These are phyloP conservation scores for Penicillium sumatraense DNA, from an alignment of 2,329 filamentous ascomycete species.

Conservation along the genomic window DNA sequence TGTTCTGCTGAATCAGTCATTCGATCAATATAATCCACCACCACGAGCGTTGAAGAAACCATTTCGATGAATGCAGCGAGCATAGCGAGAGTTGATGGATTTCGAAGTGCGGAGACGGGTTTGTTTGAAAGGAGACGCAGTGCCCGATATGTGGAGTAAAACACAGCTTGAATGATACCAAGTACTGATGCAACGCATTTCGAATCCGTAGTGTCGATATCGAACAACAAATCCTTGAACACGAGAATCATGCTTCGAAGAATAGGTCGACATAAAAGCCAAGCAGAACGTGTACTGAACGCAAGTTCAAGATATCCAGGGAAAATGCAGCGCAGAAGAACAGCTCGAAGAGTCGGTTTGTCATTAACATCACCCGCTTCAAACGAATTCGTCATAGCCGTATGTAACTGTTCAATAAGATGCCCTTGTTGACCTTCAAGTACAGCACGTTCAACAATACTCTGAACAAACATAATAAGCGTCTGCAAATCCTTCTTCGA, in stretches of 20 bases:
- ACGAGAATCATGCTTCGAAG: conserved; percentile 52
- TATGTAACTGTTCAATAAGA: conserved; percentile 58
- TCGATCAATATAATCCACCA: conserved; percentile 54
- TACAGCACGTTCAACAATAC: conserved; percentile 62
- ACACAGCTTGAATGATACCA: conserved; percentile 43
- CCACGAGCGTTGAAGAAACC: conserved; percentile 45
- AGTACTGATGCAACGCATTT: conserved; percentile 43
- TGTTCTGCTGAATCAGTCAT: conserved; percentile 29
- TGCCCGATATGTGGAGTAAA: conserved; percentile 43
- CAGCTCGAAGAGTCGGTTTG: conserved; percentile 54
- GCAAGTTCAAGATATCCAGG: conserved; percentile 60
- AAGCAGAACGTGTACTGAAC: conserved; percentile 52
- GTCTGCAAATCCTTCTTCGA: conserved; percentile 57
- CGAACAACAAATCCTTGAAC: conserved; percentile 50
- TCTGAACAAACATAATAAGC: conserved; percentile 63
- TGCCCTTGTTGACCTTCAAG: conserved; percentile 62
- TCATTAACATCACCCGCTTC: conserved; percentile 44
- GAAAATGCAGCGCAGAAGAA: conserved; percentile 59
- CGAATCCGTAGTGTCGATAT: conserved; percentile 49
- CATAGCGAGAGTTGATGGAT: conserved; percentile 45
- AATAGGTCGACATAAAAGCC: conserved; percentile 59
- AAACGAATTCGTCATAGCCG: conserved; percentile 52
- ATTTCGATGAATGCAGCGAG: conserved; percentile 46
- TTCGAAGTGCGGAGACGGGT: conserved; percentile 38
- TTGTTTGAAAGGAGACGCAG: conserved; percentile 42